A percentile compares a stretch with the other conserved stretches of the same genome.
phyloP scores from a whole-genome alignment of 108 stramenopile genomes.

The Nitzschia sp. region DNA sequence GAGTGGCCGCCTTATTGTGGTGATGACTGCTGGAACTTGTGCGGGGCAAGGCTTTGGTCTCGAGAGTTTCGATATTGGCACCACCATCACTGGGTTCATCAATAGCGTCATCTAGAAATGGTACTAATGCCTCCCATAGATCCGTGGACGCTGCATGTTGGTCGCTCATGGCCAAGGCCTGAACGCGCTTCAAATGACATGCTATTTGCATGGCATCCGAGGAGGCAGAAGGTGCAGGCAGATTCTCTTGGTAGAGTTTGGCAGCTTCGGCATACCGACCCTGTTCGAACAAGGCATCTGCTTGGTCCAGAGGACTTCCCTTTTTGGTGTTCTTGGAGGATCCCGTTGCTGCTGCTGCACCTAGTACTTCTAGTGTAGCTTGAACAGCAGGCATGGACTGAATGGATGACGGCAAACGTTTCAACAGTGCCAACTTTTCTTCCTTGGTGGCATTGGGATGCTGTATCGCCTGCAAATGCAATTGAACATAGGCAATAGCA shows the following conservation, averaged over 20 bases:
- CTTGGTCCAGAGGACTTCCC: slow-evolving; percentile 39
- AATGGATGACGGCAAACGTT: slow-evolving; percentile 59
- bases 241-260: slow-evolving; percentile 41
- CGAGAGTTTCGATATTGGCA: slow-evolving; percentile 59
- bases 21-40: slow-evolving; percentile 44
- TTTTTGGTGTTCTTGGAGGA: slow-evolving; percentile 14
- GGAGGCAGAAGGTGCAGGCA: slow-evolving; percentile 14
- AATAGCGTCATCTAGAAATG: slow-evolving; percentile 12
- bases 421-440: slow-evolving; percentile 44
- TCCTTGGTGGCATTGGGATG: slow-evolving; percentile 12
- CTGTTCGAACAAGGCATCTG: slow-evolving; percentile 52
- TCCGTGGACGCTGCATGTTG: slow-evolving; percentile 25
- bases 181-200: slow-evolving; percentile 45
- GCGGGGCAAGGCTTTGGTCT: slow-evolving; percentile 67
- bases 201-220: slow-evolving; percentile 33
- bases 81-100: slow-evolving; percentile 7
- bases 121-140: slow-evolving; percentile 29
- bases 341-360: slow-evolving; percentile 3
- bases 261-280: slow-evolving; percentile 63
- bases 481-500: slow-evolving; percentile 32
- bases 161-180: slow-evolving; percentile 47
- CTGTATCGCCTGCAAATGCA: slow-evolving; percentile 31
- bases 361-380: slow-evolving; percentile 57
- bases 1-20: slow-evolving; percentile 33
- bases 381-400: slow-evolving; percentile 54